Conservation (phyloP, 768 basidiomycete genomes). For the Dentipellis fragilis region DNA sequence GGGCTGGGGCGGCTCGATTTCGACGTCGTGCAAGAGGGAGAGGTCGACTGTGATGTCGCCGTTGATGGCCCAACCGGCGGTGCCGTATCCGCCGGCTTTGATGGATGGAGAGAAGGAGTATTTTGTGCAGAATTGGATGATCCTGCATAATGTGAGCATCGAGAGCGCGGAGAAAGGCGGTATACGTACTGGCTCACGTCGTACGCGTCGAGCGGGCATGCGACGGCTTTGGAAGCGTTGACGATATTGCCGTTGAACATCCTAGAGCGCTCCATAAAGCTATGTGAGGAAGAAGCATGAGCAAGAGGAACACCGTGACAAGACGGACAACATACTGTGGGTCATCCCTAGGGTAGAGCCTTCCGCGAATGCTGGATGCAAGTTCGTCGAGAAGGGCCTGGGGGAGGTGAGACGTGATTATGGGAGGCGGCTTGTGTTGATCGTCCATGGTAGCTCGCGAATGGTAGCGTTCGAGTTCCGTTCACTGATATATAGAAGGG, state of each 20-base stretch:
- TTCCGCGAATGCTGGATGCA: slow-evolving; percentile 5
- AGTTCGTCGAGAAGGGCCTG: slow-evolving; percentile 10
- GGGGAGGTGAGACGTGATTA: slow-evolving; percentile 4
- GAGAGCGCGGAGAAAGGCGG: background rate
- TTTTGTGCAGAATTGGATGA: slow-evolving; percentile 64
- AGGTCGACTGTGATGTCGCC: slow-evolving; percentile 85
- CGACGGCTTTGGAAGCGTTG: slow-evolving; percentile 49
- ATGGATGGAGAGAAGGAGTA: slow-evolving; percentile 66
- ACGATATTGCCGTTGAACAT: slow-evolving; percentile 75
- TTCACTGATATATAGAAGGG: too few relatives aligned
- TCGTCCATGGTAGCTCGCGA: background rate
- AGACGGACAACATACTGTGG: slow-evolving; percentile 3
- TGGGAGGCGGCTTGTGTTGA: background rate
- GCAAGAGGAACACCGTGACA: background rate
- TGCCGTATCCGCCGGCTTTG: slow-evolving; percentile 88
- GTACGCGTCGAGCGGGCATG: slow-evolving; percentile 64
- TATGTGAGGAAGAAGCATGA: background rate
- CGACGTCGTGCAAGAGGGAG: slow-evolving; percentile 52
- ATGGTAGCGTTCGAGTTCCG: too few relatives aligned
- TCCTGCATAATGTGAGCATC: slow-evolving; percentile 26
- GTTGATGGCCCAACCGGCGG: slow-evolving; percentile 80
- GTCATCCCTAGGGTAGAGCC: slow-evolving; percentile 9
- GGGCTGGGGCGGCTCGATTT: slow-evolving; percentile 47
- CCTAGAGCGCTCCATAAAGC: slow-evolving; percentile 9
- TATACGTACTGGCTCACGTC: slow-evolving; percentile 78